Conservation (phyloP, 495 filamentous ascomycete genomes). For the Penicillium malachiteum region DNA sequence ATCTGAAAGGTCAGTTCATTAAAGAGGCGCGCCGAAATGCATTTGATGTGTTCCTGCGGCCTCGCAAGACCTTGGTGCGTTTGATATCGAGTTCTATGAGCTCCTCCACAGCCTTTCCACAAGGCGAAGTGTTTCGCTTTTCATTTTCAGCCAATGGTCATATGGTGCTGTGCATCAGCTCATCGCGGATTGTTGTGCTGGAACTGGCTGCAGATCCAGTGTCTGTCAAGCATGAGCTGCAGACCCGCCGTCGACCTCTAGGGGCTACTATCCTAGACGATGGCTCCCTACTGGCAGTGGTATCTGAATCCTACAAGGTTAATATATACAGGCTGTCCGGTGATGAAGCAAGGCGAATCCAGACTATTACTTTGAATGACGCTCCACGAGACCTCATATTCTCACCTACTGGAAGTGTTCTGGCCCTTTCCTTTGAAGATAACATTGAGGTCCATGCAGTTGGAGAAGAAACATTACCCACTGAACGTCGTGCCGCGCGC, state of each 20-base stretch:
- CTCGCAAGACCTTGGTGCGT: constrained; percentile 66
- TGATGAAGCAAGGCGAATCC: constrained; percentile 61
- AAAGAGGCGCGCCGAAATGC: constrained; percentile 73
- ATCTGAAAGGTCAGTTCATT: constrained; percentile 65
- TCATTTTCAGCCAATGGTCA: constrained; percentile 72
- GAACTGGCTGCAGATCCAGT: constrained; percentile 58
- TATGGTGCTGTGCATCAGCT: constrained; percentile 75
- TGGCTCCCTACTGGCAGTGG: constrained; percentile 72
- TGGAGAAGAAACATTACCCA: constrained; percentile 57
- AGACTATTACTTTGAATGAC: constrained; percentile 72
- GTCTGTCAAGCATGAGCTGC: constrained; percentile 70
- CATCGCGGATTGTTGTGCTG: constrained; percentile 81
- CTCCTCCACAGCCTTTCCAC: constrained; percentile 74
- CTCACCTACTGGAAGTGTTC: constrained; percentile 74
- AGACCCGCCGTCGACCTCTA: constrained; percentile 73
- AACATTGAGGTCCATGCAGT: constrained; percentile 84
- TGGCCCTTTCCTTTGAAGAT: constrained; percentile 83
- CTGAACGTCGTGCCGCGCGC: constrained; percentile 75
- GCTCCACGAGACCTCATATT: constrained; percentile 73
- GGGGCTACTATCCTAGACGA: constrained; percentile 79
- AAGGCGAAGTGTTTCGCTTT: constrained; percentile 84
- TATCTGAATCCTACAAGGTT: constrained; percentile 76
- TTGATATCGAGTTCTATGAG: constrained; percentile 81
- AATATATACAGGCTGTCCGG: constrained; percentile 72
- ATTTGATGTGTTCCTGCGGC: constrained; percentile 75